Percentiles rank a stretch among this genome's conserved stretches.
Evolutionary conservation across 2,329 filamentous ascomycete genomes (phyloP).

Genomic region (Pseudohalonectria lignicola): DNA sequence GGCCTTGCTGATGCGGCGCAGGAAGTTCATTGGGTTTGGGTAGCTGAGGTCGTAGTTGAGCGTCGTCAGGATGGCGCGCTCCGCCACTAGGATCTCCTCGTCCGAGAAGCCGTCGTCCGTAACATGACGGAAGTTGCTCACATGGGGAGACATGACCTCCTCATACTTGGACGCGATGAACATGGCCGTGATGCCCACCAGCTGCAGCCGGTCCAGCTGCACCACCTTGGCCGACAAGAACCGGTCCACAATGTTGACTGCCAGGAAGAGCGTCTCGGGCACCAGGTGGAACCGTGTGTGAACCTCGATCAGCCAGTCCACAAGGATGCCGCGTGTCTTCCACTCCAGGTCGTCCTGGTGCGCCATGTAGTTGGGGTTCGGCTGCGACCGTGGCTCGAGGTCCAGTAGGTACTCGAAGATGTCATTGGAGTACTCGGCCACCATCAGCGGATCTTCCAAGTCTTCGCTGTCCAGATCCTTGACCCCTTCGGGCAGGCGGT

Average conservation of each 20-base stretch:
- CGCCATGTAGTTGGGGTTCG: constrained; percentile 90
- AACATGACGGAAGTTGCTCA: constrained; percentile 93
- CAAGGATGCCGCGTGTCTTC: constrained; percentile 95
- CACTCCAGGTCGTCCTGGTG: constrained; percentile 93
- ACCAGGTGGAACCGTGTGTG: constrained; percentile 93
- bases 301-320: constrained; percentile 98
- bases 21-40: constrained; percentile 99
- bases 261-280: constrained; percentile 91
- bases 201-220: constrained; percentile 87
- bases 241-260: constrained; percentile 96
- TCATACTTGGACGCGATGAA: constrained; percentile 99
- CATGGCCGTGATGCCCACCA: constrained; percentile 97
- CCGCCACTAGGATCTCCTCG: constrained; percentile 91
- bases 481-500: constrained; percentile 21
- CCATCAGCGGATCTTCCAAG: constrained; percentile 89
- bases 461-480: constrained; percentile 78
- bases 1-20: constrained; percentile 95
- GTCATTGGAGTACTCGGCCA: constrained; percentile 90
- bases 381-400: constrained; percentile 66
- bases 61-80: constrained; percentile 83
- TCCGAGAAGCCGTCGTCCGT: constrained; percentile 95
- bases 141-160: constrained; percentile 92
- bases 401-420: constrained; percentile 95
- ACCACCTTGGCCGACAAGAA: constrained; percentile 95
- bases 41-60: constrained; percentile 97